Evolutionary conservation across 129 eudicot genomes (phyloP), one percentile per base, ranked within the genome.

Genomic region (Centaurea solstitialis): DNA sequence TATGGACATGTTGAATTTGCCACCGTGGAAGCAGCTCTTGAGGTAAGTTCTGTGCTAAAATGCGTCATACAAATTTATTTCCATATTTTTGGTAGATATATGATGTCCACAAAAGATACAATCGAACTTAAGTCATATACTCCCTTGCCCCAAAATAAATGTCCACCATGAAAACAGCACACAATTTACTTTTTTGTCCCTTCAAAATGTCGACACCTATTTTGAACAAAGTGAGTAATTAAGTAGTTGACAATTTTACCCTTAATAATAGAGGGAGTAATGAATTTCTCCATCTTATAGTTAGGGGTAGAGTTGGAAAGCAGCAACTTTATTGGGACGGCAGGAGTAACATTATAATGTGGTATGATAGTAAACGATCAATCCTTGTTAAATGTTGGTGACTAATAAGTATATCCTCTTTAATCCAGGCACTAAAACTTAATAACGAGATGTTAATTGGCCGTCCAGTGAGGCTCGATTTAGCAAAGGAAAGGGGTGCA

Each of bases 1-100:
- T 96, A 76, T 81, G 99, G 95, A n/a, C 98, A 93, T 85, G 94
- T 93, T 82, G 98, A 96, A 75, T 93, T 96, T 78, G 87, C 91
- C 74, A 85, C 98, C 9, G 80, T 82, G 21, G 96, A 91, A 67
- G 92, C 62, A 17, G 99, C 99, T 23, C 85, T 78, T 39, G 84
- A 90, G 95, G 99, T 93, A 76, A 17, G 65, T 4, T 57, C 3
- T 57, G 65, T 57, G 22, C 65, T n/a, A 17, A 57, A 57, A 57
- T 57, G 22, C 7, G 65, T 17, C 18, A 57, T 17, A 57, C 3
- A 17, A 17, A n/a, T 57, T 17, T 1, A n/a, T 57, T 57, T 57
- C 22, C 23, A 21, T 57, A 1, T 64, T 61, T 20, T 26, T 12
- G 26, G 26, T 61, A 61, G 68, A 61, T 21, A 20, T 61, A 61